Conservation (phyloP, 768 basidiomycete genomes). For the Rhodotorula sphaerocarpa region DNA sequence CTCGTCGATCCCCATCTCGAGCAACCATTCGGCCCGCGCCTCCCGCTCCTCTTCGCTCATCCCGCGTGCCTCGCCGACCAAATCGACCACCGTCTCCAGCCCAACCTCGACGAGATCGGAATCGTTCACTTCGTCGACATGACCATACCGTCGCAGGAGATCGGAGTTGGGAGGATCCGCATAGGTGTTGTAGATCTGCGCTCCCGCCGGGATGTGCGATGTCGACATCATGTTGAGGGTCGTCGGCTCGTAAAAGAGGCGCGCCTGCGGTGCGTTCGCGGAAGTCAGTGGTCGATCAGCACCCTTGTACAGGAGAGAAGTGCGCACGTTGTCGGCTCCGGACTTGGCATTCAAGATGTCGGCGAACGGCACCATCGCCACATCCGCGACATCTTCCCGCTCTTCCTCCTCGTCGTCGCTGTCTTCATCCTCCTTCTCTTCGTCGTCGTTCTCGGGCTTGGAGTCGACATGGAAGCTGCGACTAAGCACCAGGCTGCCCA, state of each 20-base stretch:
- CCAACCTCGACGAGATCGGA: slow-evolving; percentile 38
- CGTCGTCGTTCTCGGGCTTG: slow-evolving; percentile 29
- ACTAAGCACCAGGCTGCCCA: slow-evolving; percentile 85
- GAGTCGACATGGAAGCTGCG: slow-evolving; percentile 77
- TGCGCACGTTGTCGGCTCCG: slow-evolving; percentile 68
- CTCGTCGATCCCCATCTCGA: slow-evolving; percentile 86
- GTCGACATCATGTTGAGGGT: slow-evolving; percentile 73
- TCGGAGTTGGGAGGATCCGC: slow-evolving; percentile 83
- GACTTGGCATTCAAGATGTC: slow-evolving; percentile 89
- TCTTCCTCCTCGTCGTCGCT: slow-evolving; percentile 33
- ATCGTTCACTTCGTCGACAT: slow-evolving; percentile 58
- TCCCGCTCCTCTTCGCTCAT: slow-evolving; percentile 41
- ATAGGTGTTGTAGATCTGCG: slow-evolving; percentile 97
- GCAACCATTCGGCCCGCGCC: slow-evolving; percentile 83
- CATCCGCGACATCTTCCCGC: slow-evolving; percentile 50
- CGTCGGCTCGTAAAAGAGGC: slow-evolving; percentile 68
- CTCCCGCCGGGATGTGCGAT: slow-evolving; percentile 60
- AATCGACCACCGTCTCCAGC: slow-evolving; percentile 33
- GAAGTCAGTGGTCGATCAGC: not conserved
- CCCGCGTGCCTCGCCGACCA: slow-evolving; percentile 23
- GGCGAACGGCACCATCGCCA: slow-evolving; percentile 91
- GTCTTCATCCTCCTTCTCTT: slow-evolving; percentile 43
- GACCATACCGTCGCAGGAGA: slow-evolving; percentile 85
- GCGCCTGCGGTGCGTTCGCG: slow-evolving; percentile 53
- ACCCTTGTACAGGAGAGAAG: too few relatives aligned